Evolutionary conservation across 129 eudicot genomes (phyloP), one percentile per base, ranked within the genome.

Genomic region (Erigeron canadensis): DNA sequence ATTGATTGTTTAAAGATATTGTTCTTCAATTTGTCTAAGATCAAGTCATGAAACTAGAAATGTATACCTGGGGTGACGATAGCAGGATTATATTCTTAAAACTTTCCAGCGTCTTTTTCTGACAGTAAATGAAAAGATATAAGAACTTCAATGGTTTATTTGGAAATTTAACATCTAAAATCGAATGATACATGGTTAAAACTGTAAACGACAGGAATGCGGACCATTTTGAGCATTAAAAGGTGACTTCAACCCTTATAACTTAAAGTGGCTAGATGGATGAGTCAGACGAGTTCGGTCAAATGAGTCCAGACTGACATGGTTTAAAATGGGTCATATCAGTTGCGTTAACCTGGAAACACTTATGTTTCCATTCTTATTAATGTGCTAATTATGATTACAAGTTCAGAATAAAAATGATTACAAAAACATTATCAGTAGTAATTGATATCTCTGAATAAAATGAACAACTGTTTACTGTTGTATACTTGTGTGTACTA

Each of bases 21-120:
- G 15, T 8, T 28, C 7, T 57, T 7, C 63, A 10, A 57, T 3
- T 10, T 10, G 6, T 22, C 8, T 19, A 22, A 57, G 63, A 40
- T n/a, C n/a, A n/a, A n/a, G n/a, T n/a, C n/a, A n/a, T 63, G 23
- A 63, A 40, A 17, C 45, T 15, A 69, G 8, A 47, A 28, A 19
- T 22, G 16, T 58, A 43, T 84, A 86, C 96, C 96, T 89, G 94
- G 4, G 96, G 96, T 40, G 96, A 89, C 23, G 96, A 86, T 51
- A 84, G 60, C 66, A 89, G 83, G 59, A 89, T 81, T 23, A 89
- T 82, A 72, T 89, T 89, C 83, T 64, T 89, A 84, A 89, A 89
- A 74, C 84, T 43, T 19, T 89, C 96, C 83, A 89, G 71, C 10
- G 96, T 86, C 81, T 81, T 87, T 75, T 89, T 80, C 96, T 89